Percentiles rank a stretch among this genome's conserved stretches.
Conservation (phyloP, 1,139 yeast species). For the Hemisphaericaspora subhashii region DNA sequence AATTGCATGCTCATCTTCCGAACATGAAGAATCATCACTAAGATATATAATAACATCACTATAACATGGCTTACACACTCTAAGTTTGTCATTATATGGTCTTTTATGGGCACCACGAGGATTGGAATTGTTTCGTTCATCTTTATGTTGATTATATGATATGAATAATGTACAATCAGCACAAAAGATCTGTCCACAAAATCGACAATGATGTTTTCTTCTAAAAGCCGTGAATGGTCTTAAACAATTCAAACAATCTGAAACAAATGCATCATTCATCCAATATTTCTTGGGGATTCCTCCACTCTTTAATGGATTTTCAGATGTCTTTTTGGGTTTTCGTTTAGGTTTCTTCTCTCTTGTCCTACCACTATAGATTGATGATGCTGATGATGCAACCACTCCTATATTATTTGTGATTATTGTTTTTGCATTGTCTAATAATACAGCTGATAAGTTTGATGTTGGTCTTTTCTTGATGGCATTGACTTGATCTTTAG, state of each 20-base stretch:
- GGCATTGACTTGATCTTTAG: constrained; percentile 20
- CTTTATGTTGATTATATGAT: constrained; percentile 68
- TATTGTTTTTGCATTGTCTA: constrained; percentile 43
- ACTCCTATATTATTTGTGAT: constrained; percentile 33
- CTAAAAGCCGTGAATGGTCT: constrained; percentile 74
- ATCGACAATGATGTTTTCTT: constrained; percentile 91
- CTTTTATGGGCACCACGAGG: constrained; percentile 21
- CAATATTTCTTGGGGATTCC: constrained; percentile 71
- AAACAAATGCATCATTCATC: constrained; percentile 89
- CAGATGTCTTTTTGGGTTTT: constrained; percentile 38
- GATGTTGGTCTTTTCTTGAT: constrained; percentile 29
- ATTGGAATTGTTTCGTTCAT: constrained; percentile 29
- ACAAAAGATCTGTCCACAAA: constrained; percentile 96
- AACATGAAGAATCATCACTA: constrained; percentile 59
- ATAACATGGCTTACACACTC: constrained; percentile 80
- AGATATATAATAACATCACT: constrained; percentile 64
- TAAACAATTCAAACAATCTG: constrained; percentile 78
- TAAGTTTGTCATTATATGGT: constrained; percentile 60
- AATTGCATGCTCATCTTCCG: constrained; percentile 20
- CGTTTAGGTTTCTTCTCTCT: constrained; percentile 25
- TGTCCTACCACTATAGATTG: constrained; percentile 20
- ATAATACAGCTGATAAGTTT: constrained; percentile 33
- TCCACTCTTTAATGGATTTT: constrained; percentile 49
- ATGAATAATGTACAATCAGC: constrained; percentile 79
- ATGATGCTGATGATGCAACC: constrained; percentile 32